These are phyloP conservation scores for Batkoa obscura DNA, from an alignment of 371 early-diverging fungal species.

Conservation along the genomic window DNA sequence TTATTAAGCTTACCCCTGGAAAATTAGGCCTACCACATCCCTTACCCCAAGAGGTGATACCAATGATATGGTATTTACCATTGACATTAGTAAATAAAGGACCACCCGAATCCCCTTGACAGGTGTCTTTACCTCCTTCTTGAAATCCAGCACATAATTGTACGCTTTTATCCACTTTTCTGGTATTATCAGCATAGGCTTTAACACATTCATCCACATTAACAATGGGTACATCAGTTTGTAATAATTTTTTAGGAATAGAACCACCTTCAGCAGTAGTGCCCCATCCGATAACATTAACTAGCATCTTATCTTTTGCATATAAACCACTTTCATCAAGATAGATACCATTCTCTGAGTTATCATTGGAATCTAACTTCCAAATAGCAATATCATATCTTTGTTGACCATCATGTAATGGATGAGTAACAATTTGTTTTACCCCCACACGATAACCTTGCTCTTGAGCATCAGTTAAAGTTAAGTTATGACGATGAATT, in stretches of 20 bases:
- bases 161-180: background rate
- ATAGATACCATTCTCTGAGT: background rate
- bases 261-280: background rate
- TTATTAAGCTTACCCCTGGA: no score
- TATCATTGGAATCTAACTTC: background rate
- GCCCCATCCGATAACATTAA: background rate
- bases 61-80: background rate
- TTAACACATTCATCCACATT: background rate
- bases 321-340: background rate
- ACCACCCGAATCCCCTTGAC: slow-evolving; percentile 4
- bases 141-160: background rate
- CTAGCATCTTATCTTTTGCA: background rate
- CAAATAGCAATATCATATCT: background rate
- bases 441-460: no score
- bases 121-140: background rate
- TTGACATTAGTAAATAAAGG: background rate
- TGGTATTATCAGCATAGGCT: background rate
- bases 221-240: background rate
- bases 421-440: no score
- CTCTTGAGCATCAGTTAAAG: no score
- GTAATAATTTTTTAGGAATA: background rate
- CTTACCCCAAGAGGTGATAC: background rate
- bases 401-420: no score
- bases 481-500: no score
- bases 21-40: background rate